These are phyloP conservation scores for Taphrina flavorubra DNA, from an alignment of 1,139 yeast species.

Conservation along the genomic window DNA sequence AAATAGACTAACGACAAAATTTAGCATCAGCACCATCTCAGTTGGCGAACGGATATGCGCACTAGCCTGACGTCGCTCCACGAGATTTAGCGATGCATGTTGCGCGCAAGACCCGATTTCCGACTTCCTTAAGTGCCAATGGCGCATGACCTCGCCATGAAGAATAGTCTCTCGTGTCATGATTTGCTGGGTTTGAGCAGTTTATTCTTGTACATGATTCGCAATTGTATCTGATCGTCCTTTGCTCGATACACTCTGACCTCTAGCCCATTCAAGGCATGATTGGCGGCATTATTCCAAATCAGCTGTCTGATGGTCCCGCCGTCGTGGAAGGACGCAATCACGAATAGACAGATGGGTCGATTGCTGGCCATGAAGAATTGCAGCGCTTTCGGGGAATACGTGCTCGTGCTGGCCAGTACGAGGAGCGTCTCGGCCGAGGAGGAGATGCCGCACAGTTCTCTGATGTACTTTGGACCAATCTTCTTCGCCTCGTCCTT, in stretches of 20 bases:
- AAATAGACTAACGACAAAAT: neutral
- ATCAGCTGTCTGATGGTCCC: conserved; percentile 44
- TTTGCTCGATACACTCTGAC: conserved; percentile 13
- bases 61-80: too few relatives aligned
- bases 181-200: neutral
- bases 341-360: conserved; percentile 42
- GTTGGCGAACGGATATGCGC: too few relatives aligned
- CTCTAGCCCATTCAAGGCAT: conserved; percentile 18
- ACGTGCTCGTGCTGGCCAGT: conserved; percentile 44
- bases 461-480: conserved; percentile 44
- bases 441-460: conserved; percentile 44
- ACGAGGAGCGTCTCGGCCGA: conserved; percentile 43
- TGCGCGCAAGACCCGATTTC: too few relatives aligned
- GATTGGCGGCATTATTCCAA: conserved; percentile 45
- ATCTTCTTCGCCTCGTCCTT: conserved; percentile 45
- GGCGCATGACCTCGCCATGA: too few relatives aligned
- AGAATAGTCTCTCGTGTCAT: too few relatives aligned
- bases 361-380: conserved; percentile 40
- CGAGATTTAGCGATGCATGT: too few relatives aligned
- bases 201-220: conserved; percentile 1
- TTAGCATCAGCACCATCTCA: too few relatives aligned
- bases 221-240: neutral
- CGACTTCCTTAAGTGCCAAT: too few relatives aligned
- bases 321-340: conserved; percentile 39
- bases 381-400: conserved; percentile 42